Evolutionary conservation across 495 filamentous ascomycete species (phyloP), one percentile per base, ranked within the genome.

Genomic region (Niebla homalea): DNA sequence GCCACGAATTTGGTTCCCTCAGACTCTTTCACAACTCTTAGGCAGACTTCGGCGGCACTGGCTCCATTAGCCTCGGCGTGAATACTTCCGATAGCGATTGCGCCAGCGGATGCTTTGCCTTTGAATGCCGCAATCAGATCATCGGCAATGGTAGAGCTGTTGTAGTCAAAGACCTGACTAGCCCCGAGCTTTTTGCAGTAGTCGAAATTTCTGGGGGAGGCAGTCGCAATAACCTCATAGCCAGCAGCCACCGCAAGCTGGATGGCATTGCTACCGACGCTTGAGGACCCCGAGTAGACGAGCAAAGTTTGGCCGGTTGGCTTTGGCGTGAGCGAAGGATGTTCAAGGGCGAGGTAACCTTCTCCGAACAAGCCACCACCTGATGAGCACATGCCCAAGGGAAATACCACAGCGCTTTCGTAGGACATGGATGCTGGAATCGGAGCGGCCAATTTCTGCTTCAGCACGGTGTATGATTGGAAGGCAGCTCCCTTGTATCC

Each of bases 221-320:
- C 66, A 0, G 77, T 80, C 0, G 73, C 64, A 43, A 81, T 60
- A 2, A 84, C 80, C 12, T 75, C 70, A 22, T 73, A 73, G 2
- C 81, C 81, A 0, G 80, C 68, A 0, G 74, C 72, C 1, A 64
- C 62, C 4, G 75, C 77, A 19, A 82, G 71, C 57, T 85, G 83
- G 48, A 83, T 79, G 0, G 74, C 76, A 48, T 71, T 73, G 58
- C 68, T 64, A 10, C 81, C 81, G 5, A 84, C 75, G 26, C 72
- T 75, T 2, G 69, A 68, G 4, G 73, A 68, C 29, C 78, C 81
- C 25, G 79, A 79, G 72, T 79, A 85, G 46, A 83, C 61, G 2
- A 83, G 58, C 0, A 84, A 39, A 1, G 60, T 64, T 46, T 76
- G 57, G 2, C 62, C 67, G 1, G 53, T 65, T 1, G 66, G 52